phyloP scores from a whole-genome alignment of 2,329 filamentous ascomycete species.

The Colletotrichum costaricense region DNA sequence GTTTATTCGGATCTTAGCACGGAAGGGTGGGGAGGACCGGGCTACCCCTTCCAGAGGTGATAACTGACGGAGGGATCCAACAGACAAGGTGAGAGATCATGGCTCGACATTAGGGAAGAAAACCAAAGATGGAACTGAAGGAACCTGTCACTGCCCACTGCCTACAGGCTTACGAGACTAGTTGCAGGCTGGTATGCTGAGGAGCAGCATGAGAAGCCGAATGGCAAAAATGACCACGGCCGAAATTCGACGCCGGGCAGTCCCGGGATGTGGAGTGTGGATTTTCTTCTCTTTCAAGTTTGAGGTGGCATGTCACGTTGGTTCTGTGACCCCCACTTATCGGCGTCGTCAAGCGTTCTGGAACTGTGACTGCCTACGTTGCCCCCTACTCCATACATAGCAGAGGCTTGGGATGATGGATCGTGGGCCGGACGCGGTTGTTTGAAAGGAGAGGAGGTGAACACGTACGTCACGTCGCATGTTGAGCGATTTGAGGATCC shows the following conservation, averaged over 20 bases:
- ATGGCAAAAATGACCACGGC: background rate
- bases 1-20: constrained; percentile 5
- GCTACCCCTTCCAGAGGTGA: background rate
- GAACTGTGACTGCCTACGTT: background rate
- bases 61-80: background rate
- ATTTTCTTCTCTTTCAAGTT: background rate
- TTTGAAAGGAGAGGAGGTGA: background rate
- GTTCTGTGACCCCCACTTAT: background rate
- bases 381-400: background rate
- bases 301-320: constrained; percentile 1
- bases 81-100: background rate
- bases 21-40: background rate
- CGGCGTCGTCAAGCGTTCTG: background rate
- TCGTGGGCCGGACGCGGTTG: background rate
- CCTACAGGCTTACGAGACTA: too few species aligned
- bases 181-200: background rate
- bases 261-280: constrained; percentile 20
- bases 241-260: background rate
- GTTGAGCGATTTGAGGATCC: constrained; percentile 17
- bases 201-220: background rate
- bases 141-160: background rate
- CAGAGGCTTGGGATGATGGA: background rate
- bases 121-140: background rate
- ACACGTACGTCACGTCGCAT: constrained; percentile 24
- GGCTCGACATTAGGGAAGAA: background rate